phyloP scores from a whole-genome alignment of 257 asterid species.

The Primulina huaijiensis region DNA sequence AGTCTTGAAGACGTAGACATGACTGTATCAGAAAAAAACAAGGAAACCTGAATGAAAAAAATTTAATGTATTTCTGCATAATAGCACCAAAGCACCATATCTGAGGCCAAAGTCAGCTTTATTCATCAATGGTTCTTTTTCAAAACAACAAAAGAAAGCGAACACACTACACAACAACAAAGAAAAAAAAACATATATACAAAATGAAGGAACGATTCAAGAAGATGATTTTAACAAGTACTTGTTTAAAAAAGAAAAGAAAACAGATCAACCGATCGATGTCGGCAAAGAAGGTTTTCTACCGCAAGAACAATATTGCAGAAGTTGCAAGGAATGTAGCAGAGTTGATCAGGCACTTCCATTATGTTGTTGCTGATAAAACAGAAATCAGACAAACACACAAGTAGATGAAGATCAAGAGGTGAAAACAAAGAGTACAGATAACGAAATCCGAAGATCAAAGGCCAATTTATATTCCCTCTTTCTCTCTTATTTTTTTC shows the following conservation, averaged over 20 bases:
- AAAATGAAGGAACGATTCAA: slow-evolving; percentile 17
- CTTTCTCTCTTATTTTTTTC: slow-evolving; percentile 23
- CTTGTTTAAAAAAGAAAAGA: slow-evolving; percentile 6
- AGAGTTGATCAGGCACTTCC: slow-evolving; percentile 67
- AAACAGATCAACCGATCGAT: slow-evolving; percentile 32
- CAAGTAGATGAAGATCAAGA: not conserved
- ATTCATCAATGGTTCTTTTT: slow-evolving; percentile 35
- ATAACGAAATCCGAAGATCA: slow-evolving; percentile 3
- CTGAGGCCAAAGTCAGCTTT: slow-evolving; percentile 51
- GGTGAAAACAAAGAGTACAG: slow-evolving; percentile 7
- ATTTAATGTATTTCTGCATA: slow-evolving; percentile 29
- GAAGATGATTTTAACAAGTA: slow-evolving; percentile 6
- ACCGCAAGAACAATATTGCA: slow-evolving; percentile 95
- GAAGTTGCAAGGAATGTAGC: slow-evolving; percentile 91
- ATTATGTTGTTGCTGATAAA: slow-evolving; percentile 7
- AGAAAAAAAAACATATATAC: not conserved
- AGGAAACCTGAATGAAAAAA: slow-evolving; percentile 26
- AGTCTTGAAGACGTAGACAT: slow-evolving; percentile 62
- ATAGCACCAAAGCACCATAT: slow-evolving; percentile 41
- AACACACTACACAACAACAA: not conserved
- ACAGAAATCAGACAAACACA: not conserved
- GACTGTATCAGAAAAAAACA: slow-evolving; percentile 37
- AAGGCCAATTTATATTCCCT: slow-evolving; percentile 21
- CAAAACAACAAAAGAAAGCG: slow-evolving; percentile 7
- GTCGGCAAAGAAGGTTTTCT: slow-evolving; percentile 29